A percentile compares a stretch with the other conserved stretches of the same genome.
Evolutionary conservation across 148 eudicot species (phyloP).

Genomic region (Vaccinium vitisidaea): DNA sequence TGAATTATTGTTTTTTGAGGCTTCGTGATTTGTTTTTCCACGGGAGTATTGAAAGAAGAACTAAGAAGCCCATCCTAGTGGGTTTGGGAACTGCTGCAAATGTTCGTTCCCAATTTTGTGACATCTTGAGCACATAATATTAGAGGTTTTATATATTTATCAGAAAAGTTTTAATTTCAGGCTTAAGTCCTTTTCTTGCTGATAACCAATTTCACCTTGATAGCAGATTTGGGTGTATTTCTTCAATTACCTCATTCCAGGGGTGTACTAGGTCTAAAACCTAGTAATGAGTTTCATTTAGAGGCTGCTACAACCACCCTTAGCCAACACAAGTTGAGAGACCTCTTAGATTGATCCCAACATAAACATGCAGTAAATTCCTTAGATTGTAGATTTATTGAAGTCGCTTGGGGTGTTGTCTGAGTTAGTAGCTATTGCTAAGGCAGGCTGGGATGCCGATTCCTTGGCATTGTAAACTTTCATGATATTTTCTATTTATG

Average conservation of each 20-base stretch:
- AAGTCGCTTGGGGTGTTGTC: neutral
- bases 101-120: neutral
- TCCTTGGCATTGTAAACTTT: neutral
- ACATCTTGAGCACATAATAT: neutral
- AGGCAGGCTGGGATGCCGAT: neutral
- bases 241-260: neutral
- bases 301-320: neutral
- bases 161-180: neutral
- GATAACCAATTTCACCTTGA: neutral
- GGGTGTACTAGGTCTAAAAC: neutral
- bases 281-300: neutral
- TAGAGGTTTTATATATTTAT: neutral
- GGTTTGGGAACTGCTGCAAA: neutral
- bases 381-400: neutral
- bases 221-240: neutral
- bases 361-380: neutral
- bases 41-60: neutral
- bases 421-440: neutral
- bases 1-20: neutral
- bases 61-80: neutral
- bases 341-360: neutral
- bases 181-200: neutral
- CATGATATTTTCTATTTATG: neutral
- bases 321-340: neutral
- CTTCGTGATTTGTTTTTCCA: neutral